phyloP scores from a whole-genome alignment of 768 basidiomycete genomes.

The Russula abietina region DNA sequence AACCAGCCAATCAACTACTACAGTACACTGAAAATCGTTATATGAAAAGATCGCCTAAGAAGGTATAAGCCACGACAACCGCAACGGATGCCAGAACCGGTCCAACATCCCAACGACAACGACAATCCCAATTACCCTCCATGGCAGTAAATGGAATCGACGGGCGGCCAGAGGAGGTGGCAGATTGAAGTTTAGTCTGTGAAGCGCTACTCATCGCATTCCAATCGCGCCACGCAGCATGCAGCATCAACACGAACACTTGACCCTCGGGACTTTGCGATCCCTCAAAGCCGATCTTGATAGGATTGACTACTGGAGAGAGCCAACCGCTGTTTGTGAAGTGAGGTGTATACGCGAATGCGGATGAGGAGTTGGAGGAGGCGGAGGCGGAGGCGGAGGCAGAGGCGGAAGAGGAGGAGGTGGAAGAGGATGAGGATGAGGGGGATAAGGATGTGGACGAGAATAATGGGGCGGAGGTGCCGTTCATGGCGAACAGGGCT shows the following conservation, averaged over 20 bases:
- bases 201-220: conserved; percentile 46
- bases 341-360: conserved; percentile 30
- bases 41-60: background rate
- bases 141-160: too few relatives aligned
- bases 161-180: background rate
- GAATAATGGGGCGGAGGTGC: conserved; percentile 7
- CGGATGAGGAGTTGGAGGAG: background rate
- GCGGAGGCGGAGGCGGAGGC: too few relatives aligned
- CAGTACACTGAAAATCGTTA: background rate
- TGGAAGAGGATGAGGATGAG: background rate
- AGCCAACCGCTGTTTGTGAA: conserved; percentile 61
- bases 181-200: background rate
- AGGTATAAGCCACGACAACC: background rate
- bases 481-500: conserved; percentile 30
- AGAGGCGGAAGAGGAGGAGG: too few relatives aligned
- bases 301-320: conserved; percentile 69
- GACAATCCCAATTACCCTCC: too few relatives aligned
- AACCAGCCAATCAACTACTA: too few relatives aligned
- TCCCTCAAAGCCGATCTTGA: conserved; percentile 44
- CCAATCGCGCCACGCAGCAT: conserved; percentile 77
- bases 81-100: background rate
- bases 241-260: conserved; percentile 71
- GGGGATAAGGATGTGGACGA: background rate
- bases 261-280: conserved; percentile 64
- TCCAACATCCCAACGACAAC: too few relatives aligned